Evolutionary conservation across 768 basidiomycete genomes (phyloP).

Genomic region (Hysterangium stoloniferum): DNA sequence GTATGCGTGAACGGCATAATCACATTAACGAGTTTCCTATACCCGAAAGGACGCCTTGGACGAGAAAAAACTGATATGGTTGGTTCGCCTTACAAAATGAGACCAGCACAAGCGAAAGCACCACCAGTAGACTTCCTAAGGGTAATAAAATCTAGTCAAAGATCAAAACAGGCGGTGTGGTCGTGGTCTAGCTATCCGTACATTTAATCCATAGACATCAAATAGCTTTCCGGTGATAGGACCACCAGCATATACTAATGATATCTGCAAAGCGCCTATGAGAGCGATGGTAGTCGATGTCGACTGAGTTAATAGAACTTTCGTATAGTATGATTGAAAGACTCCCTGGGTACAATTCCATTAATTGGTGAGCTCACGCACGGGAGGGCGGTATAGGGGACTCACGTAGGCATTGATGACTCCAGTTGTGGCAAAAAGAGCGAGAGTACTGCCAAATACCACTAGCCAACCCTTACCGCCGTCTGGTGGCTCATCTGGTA

Average conservation of each 20-base stretch:
- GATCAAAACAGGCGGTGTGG: background rate
- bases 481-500: background rate
- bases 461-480: conserved; percentile 5
- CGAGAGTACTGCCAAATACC: conserved; percentile 7
- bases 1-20: conserved; percentile 1
- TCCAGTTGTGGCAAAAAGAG: conserved; percentile 8
- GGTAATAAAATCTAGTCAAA: conserved; percentile 19
- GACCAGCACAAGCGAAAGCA: conserved; percentile 21
- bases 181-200: conserved; percentile 18
- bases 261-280: conserved; percentile 26
- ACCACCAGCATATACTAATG: conserved; percentile 17
- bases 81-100: conserved; percentile 21
- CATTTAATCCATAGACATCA: conserved; percentile 10
- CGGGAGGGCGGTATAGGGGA: background rate
- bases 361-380: background rate
- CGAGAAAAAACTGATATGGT: conserved; percentile 25
- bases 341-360: background rate
- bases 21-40: conserved; percentile 18
- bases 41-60: conserved; percentile 22
- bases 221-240: conserved; percentile 8
- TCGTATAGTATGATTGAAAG: conserved; percentile 9
- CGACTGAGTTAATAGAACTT: conserved; percentile 19
- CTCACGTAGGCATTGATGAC: conserved; percentile 10
- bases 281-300: conserved; percentile 23
- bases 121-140: conserved; percentile 18